These are phyloP conservation scores for Combretum micranthum DNA, from an alignment of 345 rosid genomes.

Conservation along the genomic window DNA sequence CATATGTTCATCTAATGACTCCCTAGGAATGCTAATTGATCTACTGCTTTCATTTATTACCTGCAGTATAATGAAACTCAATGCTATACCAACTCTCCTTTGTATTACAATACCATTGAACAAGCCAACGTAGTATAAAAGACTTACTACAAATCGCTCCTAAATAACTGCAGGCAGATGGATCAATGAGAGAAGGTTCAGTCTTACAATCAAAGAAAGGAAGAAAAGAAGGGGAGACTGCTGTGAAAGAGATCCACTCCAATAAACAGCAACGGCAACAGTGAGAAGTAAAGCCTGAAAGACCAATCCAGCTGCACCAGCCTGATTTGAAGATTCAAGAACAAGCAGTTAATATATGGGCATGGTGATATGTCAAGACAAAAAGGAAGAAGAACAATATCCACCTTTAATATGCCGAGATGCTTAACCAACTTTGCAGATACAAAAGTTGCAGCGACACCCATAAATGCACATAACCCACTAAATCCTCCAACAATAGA, in stretches of 20 bases:
- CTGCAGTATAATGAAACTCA: no score
- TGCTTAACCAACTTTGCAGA: conserved; percentile 68
- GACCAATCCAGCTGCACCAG: conserved; percentile 81
- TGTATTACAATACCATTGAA: no score
- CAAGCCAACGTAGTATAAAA: no score
- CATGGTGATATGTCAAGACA: not conserved
- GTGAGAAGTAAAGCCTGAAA: conserved; percentile 83
- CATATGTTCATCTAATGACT: no score
- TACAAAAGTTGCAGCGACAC: conserved; percentile 85
- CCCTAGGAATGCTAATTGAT: no score
- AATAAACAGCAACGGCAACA: conserved; percentile 66
- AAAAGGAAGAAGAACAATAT: conserved; percentile 7
- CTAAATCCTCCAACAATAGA: conserved; percentile 85
- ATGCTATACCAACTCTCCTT: no score
- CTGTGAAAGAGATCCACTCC: conserved; percentile 65
- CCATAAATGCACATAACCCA: conserved; percentile 92
- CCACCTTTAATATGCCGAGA: conserved; percentile 72
- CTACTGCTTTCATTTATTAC: no score
- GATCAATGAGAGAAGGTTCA: not conserved
- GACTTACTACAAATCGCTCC: not conserved
- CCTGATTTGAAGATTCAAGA: conserved; percentile 37
- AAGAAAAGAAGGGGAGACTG: conserved; percentile 63
- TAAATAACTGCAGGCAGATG: not conserved
- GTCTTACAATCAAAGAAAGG: conserved; percentile 73
- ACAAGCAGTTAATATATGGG: not conserved